Percentiles rank a stretch among this genome's conserved stretches.
phyloP scores from a whole-genome alignment of 2,329 filamentous ascomycete genomes.

The Hypoxylon sp. region DNA sequence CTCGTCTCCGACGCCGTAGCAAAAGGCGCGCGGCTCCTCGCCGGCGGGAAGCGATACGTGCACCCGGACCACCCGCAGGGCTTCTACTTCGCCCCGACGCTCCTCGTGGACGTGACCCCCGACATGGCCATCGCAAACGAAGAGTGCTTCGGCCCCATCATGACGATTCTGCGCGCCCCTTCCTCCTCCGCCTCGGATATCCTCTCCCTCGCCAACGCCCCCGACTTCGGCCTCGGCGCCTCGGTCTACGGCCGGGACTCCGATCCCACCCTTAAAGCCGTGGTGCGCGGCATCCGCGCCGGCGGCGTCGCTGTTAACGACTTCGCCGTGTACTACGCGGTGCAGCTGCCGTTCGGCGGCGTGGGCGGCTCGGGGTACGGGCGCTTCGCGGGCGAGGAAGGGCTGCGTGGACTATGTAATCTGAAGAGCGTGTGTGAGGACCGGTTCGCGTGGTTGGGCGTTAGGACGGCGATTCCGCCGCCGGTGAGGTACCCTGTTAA shows the following conservation, averaged over 20 bases:
- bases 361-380: slow-evolving; percentile 93
- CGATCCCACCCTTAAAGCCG: slow-evolving; percentile 71
- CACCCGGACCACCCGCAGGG: slow-evolving; percentile 83
- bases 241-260: slow-evolving; percentile 84
- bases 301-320: slow-evolving; percentile 98
- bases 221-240: slow-evolving; percentile 87
- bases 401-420: slow-evolving; percentile 87
- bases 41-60: slow-evolving; percentile 78
- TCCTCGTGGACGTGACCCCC: slow-evolving; percentile 89
- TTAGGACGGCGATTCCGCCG: slow-evolving; percentile 83
- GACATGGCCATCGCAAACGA: slow-evolving; percentile 89
- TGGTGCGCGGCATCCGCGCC: slow-evolving; percentile 78
- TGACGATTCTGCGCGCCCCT: slow-evolving; percentile 83
- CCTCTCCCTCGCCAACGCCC: slow-evolving; percentile 85
- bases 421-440: slow-evolving; percentile 89
- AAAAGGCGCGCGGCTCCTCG: slow-evolving; percentile 84
- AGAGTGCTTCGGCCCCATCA: slow-evolving; percentile 94
- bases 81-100: slow-evolving; percentile 93
- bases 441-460: slow-evolving; percentile 71
- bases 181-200: slow-evolving; percentile 73
- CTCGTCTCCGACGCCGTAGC: slow-evolving; percentile 83
- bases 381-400: slow-evolving; percentile 91
- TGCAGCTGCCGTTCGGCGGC: slow-evolving; percentile 94
- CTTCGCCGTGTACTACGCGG: slow-evolving; percentile 93
- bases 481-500: slow-evolving; percentile 85